Conservation (phyloP, 2,329 filamentous ascomycete species). For the Knufia petricola region DNA sequence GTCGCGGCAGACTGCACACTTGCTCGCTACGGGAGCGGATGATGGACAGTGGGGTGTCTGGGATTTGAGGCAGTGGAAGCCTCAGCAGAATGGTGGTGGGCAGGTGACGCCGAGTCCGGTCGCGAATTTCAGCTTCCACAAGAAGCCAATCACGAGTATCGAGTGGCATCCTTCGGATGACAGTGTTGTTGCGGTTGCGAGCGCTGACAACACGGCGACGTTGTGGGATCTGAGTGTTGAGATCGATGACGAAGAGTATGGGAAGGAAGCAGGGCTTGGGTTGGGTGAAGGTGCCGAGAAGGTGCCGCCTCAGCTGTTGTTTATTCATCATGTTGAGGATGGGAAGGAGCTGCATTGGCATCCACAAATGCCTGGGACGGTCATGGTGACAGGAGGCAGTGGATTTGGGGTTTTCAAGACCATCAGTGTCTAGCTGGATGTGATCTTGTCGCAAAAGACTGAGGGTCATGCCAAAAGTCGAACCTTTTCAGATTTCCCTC, state of each 20-base stretch:
- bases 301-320: conserved; percentile 86
- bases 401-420: conserved; percentile 75
- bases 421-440: conserved; percentile 56
- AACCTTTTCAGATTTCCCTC: conserved; percentile 33
- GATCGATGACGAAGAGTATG: conserved; percentile 84
- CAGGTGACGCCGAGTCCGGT: conserved; percentile 61
- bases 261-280: conserved; percentile 62
- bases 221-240: conserved; percentile 96
- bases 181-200: conserved; percentile 84
- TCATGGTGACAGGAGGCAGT: conserved; percentile 83
- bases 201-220: conserved; percentile 87
- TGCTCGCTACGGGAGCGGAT: conserved; percentile 86
- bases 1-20: conserved; percentile 78
- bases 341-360: conserved; percentile 98
- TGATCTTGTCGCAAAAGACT: background rate
- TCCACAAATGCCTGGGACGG: conserved; percentile 79
- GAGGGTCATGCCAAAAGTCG: background rate
- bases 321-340: conserved; percentile 91
- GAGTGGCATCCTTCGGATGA: conserved; percentile 98
- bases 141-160: conserved; percentile 87
- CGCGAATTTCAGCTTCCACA: conserved; percentile 92
- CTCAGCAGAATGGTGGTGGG: conserved; percentile 37
- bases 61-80: conserved; percentile 94
- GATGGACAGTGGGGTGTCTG: conserved; percentile 92
- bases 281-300: conserved; percentile 23